A percentile compares a stretch with the other conserved stretches of the same genome.
phyloP scores from a whole-genome alignment of 495 filamentous ascomycete genomes.

The Physcia stellaris region DNA sequence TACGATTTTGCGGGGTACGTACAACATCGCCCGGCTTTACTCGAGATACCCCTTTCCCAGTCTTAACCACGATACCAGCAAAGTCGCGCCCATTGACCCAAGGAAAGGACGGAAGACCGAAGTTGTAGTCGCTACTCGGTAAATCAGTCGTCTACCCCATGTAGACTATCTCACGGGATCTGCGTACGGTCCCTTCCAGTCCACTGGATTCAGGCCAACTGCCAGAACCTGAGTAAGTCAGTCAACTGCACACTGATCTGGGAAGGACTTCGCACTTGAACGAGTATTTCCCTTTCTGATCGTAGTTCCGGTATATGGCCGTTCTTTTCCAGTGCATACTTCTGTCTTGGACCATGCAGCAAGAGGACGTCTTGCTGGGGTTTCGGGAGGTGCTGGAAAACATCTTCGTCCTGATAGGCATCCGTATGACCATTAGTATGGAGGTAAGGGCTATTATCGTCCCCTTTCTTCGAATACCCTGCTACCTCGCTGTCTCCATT shows the following conservation, averaged over 20 bases:
- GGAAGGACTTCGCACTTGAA: conserved; percentile 11
- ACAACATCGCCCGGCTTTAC: conserved; percentile 40
- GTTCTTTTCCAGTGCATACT: conserved; percentile 17
- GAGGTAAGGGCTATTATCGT: conserved; percentile 5
- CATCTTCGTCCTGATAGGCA: conserved; percentile 5
- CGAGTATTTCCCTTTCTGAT: conserved; percentile 6
- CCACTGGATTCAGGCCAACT: conserved; percentile 57
- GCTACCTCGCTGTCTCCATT: conserved; percentile 2
- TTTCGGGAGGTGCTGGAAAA: conserved; percentile 12
- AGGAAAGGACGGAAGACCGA: conserved; percentile 47
- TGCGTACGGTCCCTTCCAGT: conserved; percentile 59
- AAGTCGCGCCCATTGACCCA: conserved; percentile 55
- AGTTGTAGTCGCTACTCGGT: conserved; percentile 42
- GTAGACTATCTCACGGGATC: too few species aligned
- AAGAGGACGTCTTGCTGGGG: conserved; percentile 28
- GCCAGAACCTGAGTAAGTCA: conserved; percentile 27
- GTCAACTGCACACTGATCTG: neutral
- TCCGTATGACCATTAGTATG: conserved; percentile 8
- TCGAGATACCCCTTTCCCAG: conserved; percentile 26
- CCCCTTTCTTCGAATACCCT: too few species aligned
- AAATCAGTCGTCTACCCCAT: too few species aligned
- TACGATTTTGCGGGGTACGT: neutral
- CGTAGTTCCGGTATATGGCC: conserved; percentile 10
- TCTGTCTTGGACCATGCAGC: conserved; percentile 28
- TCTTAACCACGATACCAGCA: conserved; percentile 42